These are phyloP conservation scores for Pichia heedii DNA, from an alignment of 805 yeast species.

Conservation along the genomic window DNA sequence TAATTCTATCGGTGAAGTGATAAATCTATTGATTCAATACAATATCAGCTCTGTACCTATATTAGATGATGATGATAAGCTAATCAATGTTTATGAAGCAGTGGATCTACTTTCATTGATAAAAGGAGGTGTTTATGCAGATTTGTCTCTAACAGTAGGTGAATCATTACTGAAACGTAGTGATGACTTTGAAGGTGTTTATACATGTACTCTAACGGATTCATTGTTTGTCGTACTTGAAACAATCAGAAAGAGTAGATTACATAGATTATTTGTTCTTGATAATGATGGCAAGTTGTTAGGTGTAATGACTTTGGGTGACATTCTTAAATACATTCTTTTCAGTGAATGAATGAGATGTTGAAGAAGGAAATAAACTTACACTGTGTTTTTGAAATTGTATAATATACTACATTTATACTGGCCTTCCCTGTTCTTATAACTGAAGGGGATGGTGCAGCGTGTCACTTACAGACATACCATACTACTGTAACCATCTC, in stretches of 20 bases:
- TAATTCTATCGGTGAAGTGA: conserved; percentile 91
- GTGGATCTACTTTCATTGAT: conserved; percentile 88
- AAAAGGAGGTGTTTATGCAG: conserved; percentile 90
- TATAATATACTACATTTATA: background rate
- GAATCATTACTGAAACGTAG: conserved; percentile 91
- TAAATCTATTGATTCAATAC: conserved; percentile 64
- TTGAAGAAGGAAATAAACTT: too few species aligned
- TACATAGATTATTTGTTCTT: conserved; percentile 87
- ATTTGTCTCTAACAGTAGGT: conserved; percentile 83
- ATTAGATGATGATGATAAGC: conserved; percentile 54
- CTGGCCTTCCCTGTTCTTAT: too few species aligned
- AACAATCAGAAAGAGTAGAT: conserved; percentile 81
- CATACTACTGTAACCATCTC: too few species aligned
- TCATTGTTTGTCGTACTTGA: conserved; percentile 84
- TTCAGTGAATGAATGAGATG: conserved; percentile 25
- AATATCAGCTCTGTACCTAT: conserved; percentile 93
- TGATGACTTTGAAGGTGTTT: conserved; percentile 96
- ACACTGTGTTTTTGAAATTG: too few species aligned
- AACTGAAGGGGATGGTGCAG: too few species aligned
- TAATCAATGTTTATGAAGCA: conserved; percentile 90
- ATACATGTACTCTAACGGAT: conserved; percentile 86
- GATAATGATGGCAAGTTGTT: conserved; percentile 69
- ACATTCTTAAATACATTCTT: conserved; percentile 75
- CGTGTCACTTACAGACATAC: too few species aligned
- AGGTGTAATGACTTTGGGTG: conserved; percentile 87